Base-by-base conservation (phyloP, 2,329 filamentous ascomycete species). In the Cordyceps tenuipes region DNA sequence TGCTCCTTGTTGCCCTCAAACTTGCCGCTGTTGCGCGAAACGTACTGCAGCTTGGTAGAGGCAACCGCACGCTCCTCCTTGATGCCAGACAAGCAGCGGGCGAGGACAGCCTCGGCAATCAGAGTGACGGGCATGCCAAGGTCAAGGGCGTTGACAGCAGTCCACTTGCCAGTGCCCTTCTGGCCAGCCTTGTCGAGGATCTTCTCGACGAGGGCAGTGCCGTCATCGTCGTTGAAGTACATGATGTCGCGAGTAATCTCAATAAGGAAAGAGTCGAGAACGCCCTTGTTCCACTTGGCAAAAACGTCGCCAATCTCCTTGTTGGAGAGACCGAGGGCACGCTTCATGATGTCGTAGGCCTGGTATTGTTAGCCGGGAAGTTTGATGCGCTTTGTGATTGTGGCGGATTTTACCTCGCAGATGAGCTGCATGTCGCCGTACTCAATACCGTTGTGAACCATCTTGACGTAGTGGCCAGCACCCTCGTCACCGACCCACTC, bases 351-450 rank as follows among this genome's bases (percentile, higher is more conserved):
- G 76, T 99, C 94, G 81, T 99, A 99, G 70, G 94, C 94, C 93
- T 97, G 31, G 13, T 51, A 19, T 43, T 63, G n/a, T 15, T 47
- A 17, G 44, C 8, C 29, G 29, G 7, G 5, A 3, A 4, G 6
- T 15, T 13, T 15, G 12, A 36, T 23, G 46, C 3, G 2, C 5
- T 23, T 29, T 15, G 51, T n/a, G 3, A 19, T 29, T 15, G 51
- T 17, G 31, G 10, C 10, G 29, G 3, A 48, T 17, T 34, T 70
- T 79, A 96, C 93, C 87, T 99, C 94, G 79, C 89, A 95, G 76
- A 99, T 99, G 72, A 99, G 85, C 84, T 99, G 94, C 94, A 99
- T 99, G 82, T 99, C 94, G 86, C 94, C 94, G 76, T 99, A 99
- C 82, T 99, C 94, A 71, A 99, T 99, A 85, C 94, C 94, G 81